These are phyloP conservation scores for Corylus avellana DNA, from an alignment of 306 rosid species.

Conservation along the genomic window DNA sequence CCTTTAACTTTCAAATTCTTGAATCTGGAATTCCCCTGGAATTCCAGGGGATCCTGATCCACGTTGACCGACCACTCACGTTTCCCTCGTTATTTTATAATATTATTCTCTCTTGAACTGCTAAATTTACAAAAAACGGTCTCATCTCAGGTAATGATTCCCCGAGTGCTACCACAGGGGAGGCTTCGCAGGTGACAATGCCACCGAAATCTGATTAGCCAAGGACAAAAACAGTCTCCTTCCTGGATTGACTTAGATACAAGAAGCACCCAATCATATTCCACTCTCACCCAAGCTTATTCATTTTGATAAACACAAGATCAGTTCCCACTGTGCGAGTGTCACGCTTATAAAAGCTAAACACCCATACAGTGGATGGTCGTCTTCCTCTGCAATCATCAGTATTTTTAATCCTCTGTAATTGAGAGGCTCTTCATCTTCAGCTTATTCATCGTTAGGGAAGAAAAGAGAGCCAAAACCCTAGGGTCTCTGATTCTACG, in stretches of 20 bases:
- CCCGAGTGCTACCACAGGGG: background rate
- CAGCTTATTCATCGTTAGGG: background rate
- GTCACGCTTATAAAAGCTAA: background rate
- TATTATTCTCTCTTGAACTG: background rate
- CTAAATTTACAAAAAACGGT: background rate
- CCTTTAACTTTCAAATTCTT: no score
- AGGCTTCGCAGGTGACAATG: background rate
- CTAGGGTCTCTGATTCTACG: constrained; percentile 6
- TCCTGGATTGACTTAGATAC: background rate
- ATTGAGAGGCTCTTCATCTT: background rate
- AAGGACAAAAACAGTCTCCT: background rate
- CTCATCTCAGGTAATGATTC: background rate
- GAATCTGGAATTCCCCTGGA: no score
- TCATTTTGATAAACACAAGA: background rate
- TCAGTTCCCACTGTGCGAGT: no score
- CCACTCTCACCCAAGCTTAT: background rate
- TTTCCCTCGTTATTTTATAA: background rate
- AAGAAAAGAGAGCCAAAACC: background rate
- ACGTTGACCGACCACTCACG: no score
- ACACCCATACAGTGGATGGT: background rate
- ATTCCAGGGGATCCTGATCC: no score
- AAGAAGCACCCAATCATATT: background rate
- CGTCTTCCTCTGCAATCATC: background rate
- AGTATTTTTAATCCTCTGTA: background rate
- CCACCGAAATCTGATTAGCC: background rate